Evolutionary conservation across 164 flowering plant genomes (phyloP).

Genomic region (Cinnamomum chago): DNA sequence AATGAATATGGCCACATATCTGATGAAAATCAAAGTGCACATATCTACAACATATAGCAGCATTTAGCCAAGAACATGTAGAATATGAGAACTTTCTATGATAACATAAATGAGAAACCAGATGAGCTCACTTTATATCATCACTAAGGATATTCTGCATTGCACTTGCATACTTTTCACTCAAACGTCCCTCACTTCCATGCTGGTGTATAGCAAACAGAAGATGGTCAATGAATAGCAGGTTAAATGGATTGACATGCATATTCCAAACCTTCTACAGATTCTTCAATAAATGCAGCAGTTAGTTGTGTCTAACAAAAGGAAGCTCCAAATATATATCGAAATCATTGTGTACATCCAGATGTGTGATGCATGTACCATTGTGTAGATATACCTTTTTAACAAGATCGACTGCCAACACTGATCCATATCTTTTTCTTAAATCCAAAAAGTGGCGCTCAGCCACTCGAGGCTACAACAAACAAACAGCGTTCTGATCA

Average conservation of each 20-base stretch:
- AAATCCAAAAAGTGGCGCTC: slow-evolving; percentile 90
- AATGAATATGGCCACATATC: slow-evolving; percentile 87
- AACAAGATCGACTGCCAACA: slow-evolving; percentile 85
- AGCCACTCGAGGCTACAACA: slow-evolving; percentile 69
- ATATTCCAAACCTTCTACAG: neutral
- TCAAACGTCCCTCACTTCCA: slow-evolving; percentile 88
- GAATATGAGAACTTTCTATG: neutral
- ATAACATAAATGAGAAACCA: neutral
- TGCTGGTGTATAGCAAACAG: slow-evolving; percentile 44
- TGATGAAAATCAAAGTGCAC: slow-evolving; percentile 91
- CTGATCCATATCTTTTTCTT: slow-evolving; percentile 83
- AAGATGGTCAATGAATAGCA: slow-evolving; percentile 2
- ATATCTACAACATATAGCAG: slow-evolving; percentile 48
- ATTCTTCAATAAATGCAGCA: neutral
- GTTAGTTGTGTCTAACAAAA: neutral
- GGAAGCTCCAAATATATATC: neutral
- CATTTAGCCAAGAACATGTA: slow-evolving; percentile 6
- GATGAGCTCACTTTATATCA: slow-evolving; percentile 61
- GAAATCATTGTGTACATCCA: neutral
- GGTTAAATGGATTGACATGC: neutral
- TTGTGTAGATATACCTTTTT: slow-evolving; percentile 55
- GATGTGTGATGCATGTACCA: neutral
- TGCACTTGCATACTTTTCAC: slow-evolving; percentile 64
- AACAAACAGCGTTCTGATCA: neutral
- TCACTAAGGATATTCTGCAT: slow-evolving; percentile 66